Conservation (phyloP, 129 eudicot species). For the Tagetes patula region DNA sequence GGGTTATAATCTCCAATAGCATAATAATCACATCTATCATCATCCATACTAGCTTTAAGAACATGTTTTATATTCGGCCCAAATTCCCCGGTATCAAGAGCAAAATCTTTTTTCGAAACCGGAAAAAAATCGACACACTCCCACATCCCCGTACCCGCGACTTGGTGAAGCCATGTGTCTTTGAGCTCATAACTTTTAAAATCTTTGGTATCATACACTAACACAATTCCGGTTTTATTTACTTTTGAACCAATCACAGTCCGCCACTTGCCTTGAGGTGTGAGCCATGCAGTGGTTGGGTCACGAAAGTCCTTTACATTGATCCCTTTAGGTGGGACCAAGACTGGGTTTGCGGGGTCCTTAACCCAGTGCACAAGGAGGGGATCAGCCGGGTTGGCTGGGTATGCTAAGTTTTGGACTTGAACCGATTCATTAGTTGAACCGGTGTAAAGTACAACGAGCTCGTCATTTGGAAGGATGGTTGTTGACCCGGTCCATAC, state of each 20-base stretch:
- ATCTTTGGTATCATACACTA: constrained; percentile 65
- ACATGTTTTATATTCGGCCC: constrained; percentile 69
- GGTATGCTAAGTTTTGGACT: constrained; percentile 81
- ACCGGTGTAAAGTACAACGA: constrained; percentile 79
- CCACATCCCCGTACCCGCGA: constrained; percentile 83
- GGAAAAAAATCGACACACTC: constrained; percentile 89
- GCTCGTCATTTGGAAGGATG: constrained; percentile 59
- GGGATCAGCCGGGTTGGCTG: constrained; percentile 73
- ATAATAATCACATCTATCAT: constrained; percentile 71
- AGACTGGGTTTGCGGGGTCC: constrained; percentile 66
- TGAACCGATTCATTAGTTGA: constrained; percentile 68
- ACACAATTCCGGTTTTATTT: constrained; percentile 62
- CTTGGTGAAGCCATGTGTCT: constrained; percentile 51
- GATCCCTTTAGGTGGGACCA: constrained; percentile 67
- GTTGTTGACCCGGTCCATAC: constrained; percentile 98
- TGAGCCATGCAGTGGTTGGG: constrained; percentile 84
- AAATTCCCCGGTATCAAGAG: constrained; percentile 54
- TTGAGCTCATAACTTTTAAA: constrained; percentile 50
- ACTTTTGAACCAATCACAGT: constrained; percentile 62
- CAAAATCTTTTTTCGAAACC: constrained; percentile 43
- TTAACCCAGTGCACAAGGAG: constrained; percentile 65
- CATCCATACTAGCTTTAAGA: constrained; percentile 73
- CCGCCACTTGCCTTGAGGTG: constrained; percentile 70
- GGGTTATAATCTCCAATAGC: constrained; percentile 63
- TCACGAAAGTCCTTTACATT: constrained; percentile 59